Base-by-base conservation (phyloP, 2,329 filamentous ascomycete species). In the Claviceps monticola region DNA sequence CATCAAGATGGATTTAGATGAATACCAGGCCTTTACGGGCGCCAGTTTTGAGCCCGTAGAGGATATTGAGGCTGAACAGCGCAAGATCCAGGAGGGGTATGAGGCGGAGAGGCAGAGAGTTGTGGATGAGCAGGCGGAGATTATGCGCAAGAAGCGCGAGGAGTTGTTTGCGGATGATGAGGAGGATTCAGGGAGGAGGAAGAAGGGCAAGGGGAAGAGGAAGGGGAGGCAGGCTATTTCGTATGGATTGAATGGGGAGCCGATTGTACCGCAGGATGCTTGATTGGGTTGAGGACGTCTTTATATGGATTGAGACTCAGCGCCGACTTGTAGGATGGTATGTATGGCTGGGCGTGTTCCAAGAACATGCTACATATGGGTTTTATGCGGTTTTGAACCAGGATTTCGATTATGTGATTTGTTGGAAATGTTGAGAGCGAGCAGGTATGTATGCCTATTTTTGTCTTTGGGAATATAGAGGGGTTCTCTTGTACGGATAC, bases 1-100 rank as follows among this genome's bases (percentile, higher is more conserved):
- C 34, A 70, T 74, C 44, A 68, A 66, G 60, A 81, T 84, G 56
- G 74, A 82, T 60, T 67, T 83, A 26, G 76, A 80, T 37, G 76
- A 80, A 64, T 83, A 81, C 68, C 73, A 77, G 60, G 67, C 69
- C n/a, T 67, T 72, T 47, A 75, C 76, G 0, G 74, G 73, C 29
- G 62, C 69, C 49, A 73, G 76, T 63, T 78, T 79, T 58, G 74
- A 77, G 59, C 69, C 73, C 43, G 73, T 80, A 19, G 77, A 74
- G 60, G 70, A 67, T 48, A 78, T 82, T 56, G 69, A 77, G 57
- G 76, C 73, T 9, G 79, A 82, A 62, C 74, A 74, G 61, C 71
- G 69, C 53, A 69, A 67, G 55, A 66, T 66, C 38, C 66, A 71
- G 55, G 71, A 72, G 59, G 65, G 68, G 49, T 73, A 72, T 48